These are phyloP conservation scores for Dicorynia guianensis DNA, from an alignment of 306 rosid genomes.

Conservation along the genomic window DNA sequence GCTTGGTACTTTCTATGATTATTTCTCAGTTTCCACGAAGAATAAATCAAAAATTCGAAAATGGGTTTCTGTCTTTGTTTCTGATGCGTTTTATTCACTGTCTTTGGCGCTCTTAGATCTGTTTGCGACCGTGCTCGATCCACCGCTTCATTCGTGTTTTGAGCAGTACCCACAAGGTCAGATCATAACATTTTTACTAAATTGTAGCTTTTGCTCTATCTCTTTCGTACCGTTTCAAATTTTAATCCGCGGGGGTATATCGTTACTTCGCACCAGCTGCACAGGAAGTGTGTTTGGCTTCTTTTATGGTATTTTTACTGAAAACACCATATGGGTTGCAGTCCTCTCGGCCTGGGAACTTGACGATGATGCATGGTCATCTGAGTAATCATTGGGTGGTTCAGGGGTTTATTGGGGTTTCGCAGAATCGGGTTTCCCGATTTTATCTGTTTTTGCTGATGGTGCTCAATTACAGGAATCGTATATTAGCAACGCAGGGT, in stretches of 20 bases:
- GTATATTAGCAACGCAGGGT: constrained; percentile 16
- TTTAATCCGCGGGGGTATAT: constrained; percentile 1
- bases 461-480: constrained; percentile 35
- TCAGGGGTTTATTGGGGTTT: constrained; percentile 38
- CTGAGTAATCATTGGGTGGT: constrained; percentile 32
- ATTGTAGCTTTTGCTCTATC: constrained; percentile 19
- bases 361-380: constrained; percentile 45
- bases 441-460: constrained; percentile 39
- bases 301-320: constrained; percentile 6
- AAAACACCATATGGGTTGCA: constrained; percentile 37
- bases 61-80: constrained; percentile 40
- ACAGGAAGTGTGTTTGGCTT: constrained; percentile 1
- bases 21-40: constrained; percentile 33
- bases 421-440: constrained; percentile 23
- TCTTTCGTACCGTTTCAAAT: constrained; percentile 25
- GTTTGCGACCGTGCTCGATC: constrained; percentile 39
- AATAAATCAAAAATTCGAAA: constrained; percentile 29
- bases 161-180: constrained; percentile 43
- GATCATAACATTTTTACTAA: constrained; percentile 40
- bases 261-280: constrained; percentile 20
- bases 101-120: constrained; percentile 40
- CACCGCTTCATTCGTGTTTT: constrained; percentile 38
- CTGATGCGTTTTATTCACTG: constrained; percentile 37
- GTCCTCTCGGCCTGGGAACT: constrained; percentile 31
- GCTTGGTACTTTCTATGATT: constrained; percentile 20